Evolutionary conservation across 257 asterid genomes (phyloP), one percentile per base, ranked within the genome.

Genomic region (Plectranthus barbatus): DNA sequence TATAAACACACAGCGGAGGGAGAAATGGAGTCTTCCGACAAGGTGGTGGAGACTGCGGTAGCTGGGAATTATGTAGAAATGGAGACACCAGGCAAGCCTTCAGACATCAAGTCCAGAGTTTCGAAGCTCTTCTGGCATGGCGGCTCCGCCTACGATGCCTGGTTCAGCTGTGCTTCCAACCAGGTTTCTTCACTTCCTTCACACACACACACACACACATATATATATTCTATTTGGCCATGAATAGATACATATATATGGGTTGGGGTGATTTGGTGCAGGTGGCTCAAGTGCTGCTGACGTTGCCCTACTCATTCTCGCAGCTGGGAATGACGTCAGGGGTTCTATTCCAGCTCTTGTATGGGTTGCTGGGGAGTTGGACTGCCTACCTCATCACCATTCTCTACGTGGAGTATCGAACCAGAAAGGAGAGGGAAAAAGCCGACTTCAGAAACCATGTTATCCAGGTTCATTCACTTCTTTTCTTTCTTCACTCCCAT

Each of bases 121-220:
- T 86, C 94, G 0, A 79, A 81, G 64, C 72, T 90, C 4, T 81
- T 90, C 57, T 90, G 97, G 97, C 95, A 87, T 55, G 97, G 97
- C 26, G 97, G 97, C 55, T 90, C 97, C 13, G 83, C 80, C n/a
- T 90, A 87, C 63, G 97, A 90, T 71, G 97, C 97, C 60, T 90
- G 97, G 97, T 90, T 90, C 74, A 90, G 97, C 76, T 87, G 97
- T 26, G 84, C 96, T 66, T 90, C 97, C 9, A 86, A 89, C 72
- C 97, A 86, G 93, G 96, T 79, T 6, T 0, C 0, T 1, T 26
- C 13, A 1, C n/a, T 20, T 0, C n/a, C 4, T 40, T 13, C n/a
- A 1, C 41, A 44, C 14, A 42, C 17, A 4, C 36, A 5, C 2
- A 57, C 5, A 56, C 18, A 29, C 17, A 45, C 6, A 26, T 14